Conservation (phyloP, 2,329 filamentous ascomycete genomes). For the Ustulina deusta region DNA sequence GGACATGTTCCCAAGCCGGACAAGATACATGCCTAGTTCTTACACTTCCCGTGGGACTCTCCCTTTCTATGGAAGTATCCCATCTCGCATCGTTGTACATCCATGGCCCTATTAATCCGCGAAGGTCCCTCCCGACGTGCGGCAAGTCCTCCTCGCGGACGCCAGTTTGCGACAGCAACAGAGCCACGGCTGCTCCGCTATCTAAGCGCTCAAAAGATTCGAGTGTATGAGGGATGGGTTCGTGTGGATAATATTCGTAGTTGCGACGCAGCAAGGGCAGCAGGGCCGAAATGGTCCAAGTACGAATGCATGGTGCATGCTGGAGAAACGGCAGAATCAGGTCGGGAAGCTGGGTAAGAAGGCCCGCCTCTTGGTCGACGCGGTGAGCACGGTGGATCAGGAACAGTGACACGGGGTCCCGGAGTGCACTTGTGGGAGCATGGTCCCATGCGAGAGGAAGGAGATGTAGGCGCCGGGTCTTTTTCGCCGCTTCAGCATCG, state of each 20-base stretch:
- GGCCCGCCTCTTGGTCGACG: constrained; percentile 78
- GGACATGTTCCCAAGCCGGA: constrained; percentile 75
- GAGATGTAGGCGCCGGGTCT: constrained; percentile 72
- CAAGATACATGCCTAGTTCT: constrained; percentile 55
- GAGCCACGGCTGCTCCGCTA: constrained; percentile 68
- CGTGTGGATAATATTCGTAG: constrained; percentile 74
- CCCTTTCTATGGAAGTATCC: constrained; percentile 52
- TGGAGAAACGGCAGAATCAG: constrained; percentile 76
- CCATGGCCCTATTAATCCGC: constrained; percentile 79
- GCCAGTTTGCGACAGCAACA: constrained; percentile 71
- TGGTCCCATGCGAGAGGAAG: constrained; percentile 66
- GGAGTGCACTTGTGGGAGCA: constrained; percentile 59
- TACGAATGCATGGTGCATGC: constrained; percentile 69
- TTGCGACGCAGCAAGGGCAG: constrained; percentile 77
- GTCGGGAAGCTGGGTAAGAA: constrained; percentile 75
- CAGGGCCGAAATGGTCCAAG: constrained; percentile 76
- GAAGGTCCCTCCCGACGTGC: constrained; percentile 72
- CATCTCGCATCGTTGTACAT: constrained; percentile 73
- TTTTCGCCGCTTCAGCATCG: constrained; percentile 73
- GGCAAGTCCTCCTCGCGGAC: constrained; percentile 53
- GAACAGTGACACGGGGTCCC: constrained; percentile 72
- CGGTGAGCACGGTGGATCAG: constrained; percentile 74
- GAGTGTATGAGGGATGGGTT: constrained; percentile 64
- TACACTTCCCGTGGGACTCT: constrained; percentile 41
- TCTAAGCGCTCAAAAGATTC: constrained; percentile 72